These are phyloP conservation scores for Vanrija sp. DNA, from an alignment of 1,284 basidiomycete species.

Conservation along the genomic window DNA sequence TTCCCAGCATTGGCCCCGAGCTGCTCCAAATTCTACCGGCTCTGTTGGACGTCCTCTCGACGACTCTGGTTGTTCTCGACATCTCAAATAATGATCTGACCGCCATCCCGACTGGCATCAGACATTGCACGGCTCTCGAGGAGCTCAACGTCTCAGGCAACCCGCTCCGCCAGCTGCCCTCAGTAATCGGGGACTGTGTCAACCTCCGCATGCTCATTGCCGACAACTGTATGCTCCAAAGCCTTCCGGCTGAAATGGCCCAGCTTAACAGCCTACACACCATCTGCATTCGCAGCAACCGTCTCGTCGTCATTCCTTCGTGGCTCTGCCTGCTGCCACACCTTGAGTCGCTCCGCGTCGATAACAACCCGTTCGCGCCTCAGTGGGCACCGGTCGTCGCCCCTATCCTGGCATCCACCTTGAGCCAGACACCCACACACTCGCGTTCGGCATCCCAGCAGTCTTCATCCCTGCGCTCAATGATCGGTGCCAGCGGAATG, in stretches of 20 bases:
- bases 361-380: conserved; percentile 88
- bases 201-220: conserved; percentile 82
- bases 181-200: conserved; percentile 70
- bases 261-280: conserved; percentile 74
- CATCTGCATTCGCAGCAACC: conserved; percentile 81
- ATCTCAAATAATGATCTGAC: conserved; percentile 81
- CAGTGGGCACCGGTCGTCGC: conserved; percentile 86
- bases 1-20: conserved; percentile 65
- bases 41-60: conserved; percentile 64
- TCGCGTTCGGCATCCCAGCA: conserved; percentile 8
- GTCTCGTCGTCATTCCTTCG: conserved; percentile 79
- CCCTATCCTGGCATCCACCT: conserved; percentile 52
- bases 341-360: conserved; percentile 81
- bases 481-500: not conserved
- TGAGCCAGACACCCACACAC: not conserved
- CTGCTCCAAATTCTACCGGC: conserved; percentile 68
- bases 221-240: conserved; percentile 75
- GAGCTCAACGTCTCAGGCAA: conserved; percentile 93
- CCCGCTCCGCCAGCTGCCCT: conserved; percentile 74
- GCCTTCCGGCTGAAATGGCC: conserved; percentile 65
- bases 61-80: conserved; percentile 79
- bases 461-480: not conserved
- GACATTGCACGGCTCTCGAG: conserved; percentile 73
- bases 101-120: conserved; percentile 72
- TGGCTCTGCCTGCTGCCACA: conserved; percentile 84